These are phyloP conservation scores for Ganoderma lingzhi DNA, from an alignment of 1,284 basidiomycete genomes.

Conservation along the genomic window DNA sequence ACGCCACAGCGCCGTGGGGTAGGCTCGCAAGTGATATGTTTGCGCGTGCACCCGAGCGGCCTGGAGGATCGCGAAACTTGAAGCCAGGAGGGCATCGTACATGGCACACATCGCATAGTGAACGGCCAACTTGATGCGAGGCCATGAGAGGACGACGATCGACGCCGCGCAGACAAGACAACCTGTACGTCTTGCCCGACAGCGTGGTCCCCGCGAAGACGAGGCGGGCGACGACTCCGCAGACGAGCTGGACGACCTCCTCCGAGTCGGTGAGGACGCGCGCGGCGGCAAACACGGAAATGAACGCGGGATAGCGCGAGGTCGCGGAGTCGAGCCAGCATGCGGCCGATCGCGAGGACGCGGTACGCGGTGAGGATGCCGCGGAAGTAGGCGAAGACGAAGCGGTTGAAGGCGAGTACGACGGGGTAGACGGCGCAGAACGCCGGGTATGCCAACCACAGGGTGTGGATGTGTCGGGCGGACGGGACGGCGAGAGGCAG, in stretches of 20 bases:
- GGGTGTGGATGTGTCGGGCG: neutral
- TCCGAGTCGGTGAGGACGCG: neutral
- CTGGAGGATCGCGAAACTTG: neutral
- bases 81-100: neutral
- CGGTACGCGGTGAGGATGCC: slow-evolving; percentile 2
- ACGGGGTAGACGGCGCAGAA: slow-evolving; percentile 4
- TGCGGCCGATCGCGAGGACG: neutral
- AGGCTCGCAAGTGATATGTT: neutral
- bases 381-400: neutral
- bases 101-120: neutral
- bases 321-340: neutral
- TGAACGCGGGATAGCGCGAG: neutral
- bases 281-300: neutral
- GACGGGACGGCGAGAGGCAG: neutral
- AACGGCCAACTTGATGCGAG: neutral
- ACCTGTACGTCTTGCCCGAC: neutral
- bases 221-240: neutral
- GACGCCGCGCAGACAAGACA: neutral
- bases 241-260: slow-evolving; percentile 1
- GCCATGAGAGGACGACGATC: slow-evolving; percentile 4
- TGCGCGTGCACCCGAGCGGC: neutral
- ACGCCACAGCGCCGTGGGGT: neutral
- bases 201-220: neutral
- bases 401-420: neutral
- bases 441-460: neutral